These are phyloP conservation scores for Protomyces macrosporus DNA, from an alignment of 1,139 yeast species.

Conservation along the genomic window DNA sequence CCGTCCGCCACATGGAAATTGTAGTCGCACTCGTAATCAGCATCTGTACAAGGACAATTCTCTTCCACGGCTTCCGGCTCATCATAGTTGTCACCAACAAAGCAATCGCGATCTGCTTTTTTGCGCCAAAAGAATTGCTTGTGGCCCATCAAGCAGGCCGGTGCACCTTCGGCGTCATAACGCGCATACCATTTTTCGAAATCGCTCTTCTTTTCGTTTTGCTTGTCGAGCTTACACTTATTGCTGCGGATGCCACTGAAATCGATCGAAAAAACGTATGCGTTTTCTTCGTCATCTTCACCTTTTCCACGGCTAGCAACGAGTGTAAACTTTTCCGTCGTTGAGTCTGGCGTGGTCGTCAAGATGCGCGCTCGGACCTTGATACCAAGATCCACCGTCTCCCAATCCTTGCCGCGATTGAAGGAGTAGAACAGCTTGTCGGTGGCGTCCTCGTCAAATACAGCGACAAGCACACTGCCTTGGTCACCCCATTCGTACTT, in stretches of 20 bases:
- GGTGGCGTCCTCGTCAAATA: conserved; percentile 42
- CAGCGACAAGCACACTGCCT: conserved; percentile 69
- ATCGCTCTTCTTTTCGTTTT: conserved; percentile 52
- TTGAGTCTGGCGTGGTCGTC: conserved; percentile 67
- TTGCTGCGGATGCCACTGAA: conserved; percentile 52
- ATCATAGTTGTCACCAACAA: conserved; percentile 55
- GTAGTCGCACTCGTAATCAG: conserved; percentile 62
- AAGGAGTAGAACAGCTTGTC: conserved; percentile 50
- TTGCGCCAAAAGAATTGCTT: conserved; percentile 63
- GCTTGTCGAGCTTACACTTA: conserved; percentile 41
- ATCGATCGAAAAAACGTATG: conserved; percentile 49
- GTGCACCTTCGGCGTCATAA: conserved; percentile 46
- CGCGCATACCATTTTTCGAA: conserved; percentile 67
- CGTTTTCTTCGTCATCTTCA: conserved; percentile 31
- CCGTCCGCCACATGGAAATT: conserved; percentile 40
- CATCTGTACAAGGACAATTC: conserved; percentile 59
- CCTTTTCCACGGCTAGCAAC: conserved; percentile 46
- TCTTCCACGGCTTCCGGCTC: conserved; percentile 56
- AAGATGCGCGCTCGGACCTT: conserved; percentile 47
- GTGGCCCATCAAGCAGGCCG: conserved; percentile 69
- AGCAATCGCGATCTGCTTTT: conserved; percentile 63
- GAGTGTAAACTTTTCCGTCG: conserved; percentile 57
- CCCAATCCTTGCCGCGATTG: conserved; percentile 73
- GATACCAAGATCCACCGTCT: conserved; percentile 47
- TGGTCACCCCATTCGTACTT: conserved; percentile 67